Conservation (phyloP, 2,329 filamentous ascomycete species). For the Ophiocordyceps camponoti-saundersi region DNA sequence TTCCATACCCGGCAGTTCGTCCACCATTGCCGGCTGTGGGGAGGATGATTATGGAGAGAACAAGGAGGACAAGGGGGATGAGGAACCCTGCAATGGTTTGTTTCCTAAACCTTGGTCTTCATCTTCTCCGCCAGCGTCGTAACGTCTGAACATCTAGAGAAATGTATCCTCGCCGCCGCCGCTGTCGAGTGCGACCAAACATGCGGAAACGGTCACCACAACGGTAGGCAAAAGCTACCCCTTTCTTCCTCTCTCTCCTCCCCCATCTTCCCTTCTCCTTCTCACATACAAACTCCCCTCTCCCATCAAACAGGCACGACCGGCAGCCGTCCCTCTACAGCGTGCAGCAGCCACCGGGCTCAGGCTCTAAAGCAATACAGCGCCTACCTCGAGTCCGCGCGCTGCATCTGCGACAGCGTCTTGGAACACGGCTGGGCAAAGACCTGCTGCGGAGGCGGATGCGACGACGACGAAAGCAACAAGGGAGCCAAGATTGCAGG, state of each 20-base stretch:
- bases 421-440: constrained; percentile 11
- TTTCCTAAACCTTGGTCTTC: neutral
- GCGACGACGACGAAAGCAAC: neutral
- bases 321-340: constrained; percentile 9
- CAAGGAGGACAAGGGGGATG: constrained; percentile 6
- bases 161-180: constrained; percentile 14
- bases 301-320: constrained; percentile 9
- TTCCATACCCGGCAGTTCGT: constrained; percentile 2
- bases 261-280: neutral
- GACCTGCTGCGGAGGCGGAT: constrained; percentile 9
- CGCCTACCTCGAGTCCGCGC: constrained; percentile 17
- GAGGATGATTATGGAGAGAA: too few relatives aligned
- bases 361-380: constrained; percentile 17
- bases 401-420: constrained; percentile 18
- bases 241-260: neutral
- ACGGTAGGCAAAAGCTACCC: constrained; percentile 6
- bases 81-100: constrained; percentile 11
- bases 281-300: constrained; percentile 4
- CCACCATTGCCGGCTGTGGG: constrained; percentile 10
- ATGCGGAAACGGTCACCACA: constrained; percentile 10
- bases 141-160: constrained; percentile 6
- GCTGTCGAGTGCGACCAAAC: constrained; percentile 13
- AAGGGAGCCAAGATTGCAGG: too few relatives aligned
- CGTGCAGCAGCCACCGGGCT: constrained; percentile 15
- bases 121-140: neutral